Evolutionary conservation across 2,329 filamentous ascomycete genomes (phyloP).

Genomic region (Xylariomycetidae sp.): DNA sequence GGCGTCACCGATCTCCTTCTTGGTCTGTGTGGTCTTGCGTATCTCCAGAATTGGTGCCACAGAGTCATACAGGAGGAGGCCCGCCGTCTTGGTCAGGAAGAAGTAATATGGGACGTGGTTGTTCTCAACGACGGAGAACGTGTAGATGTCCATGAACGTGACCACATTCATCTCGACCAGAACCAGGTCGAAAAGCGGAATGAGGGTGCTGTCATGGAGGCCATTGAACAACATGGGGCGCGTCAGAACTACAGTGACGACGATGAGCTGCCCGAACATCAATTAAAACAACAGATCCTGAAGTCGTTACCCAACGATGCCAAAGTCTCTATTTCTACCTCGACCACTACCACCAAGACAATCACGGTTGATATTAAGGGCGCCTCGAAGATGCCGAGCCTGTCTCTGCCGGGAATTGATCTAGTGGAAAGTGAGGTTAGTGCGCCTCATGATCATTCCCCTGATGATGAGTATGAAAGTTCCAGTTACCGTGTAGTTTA

Average conservation of each 20-base stretch:
- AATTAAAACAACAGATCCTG: slow-evolving; percentile 49
- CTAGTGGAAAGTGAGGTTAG: slow-evolving; percentile 44
- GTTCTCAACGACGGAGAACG: slow-evolving; percentile 55
- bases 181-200: slow-evolving; percentile 25
- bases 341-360: slow-evolving; percentile 55
- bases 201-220: slow-evolving; percentile 28
- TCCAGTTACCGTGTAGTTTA: slow-evolving; percentile 55
- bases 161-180: slow-evolving; percentile 28
- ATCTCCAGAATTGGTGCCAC: slow-evolving; percentile 54
- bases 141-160: slow-evolving; percentile 47
- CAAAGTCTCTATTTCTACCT: slow-evolving; percentile 56
- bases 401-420: slow-evolving; percentile 54
- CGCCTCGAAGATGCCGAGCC: slow-evolving; percentile 43
- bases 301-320: slow-evolving; percentile 51
- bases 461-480: slow-evolving; percentile 1
- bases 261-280: slow-evolving; percentile 41
- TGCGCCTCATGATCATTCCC: slow-evolving; percentile 9
- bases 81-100: slow-evolving; percentile 43
- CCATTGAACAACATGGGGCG: slow-evolving; percentile 30
- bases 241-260: slow-evolving; percentile 24
- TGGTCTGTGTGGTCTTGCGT: slow-evolving; percentile 56
- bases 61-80: slow-evolving; percentile 46
- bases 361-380: slow-evolving; percentile 61
- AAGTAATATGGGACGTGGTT: slow-evolving; percentile 63
- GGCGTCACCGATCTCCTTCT: slow-evolving; percentile 57